Conservation (phyloP, 139 green algal species). For the Deuterostichococcus epilithicus region DNA sequence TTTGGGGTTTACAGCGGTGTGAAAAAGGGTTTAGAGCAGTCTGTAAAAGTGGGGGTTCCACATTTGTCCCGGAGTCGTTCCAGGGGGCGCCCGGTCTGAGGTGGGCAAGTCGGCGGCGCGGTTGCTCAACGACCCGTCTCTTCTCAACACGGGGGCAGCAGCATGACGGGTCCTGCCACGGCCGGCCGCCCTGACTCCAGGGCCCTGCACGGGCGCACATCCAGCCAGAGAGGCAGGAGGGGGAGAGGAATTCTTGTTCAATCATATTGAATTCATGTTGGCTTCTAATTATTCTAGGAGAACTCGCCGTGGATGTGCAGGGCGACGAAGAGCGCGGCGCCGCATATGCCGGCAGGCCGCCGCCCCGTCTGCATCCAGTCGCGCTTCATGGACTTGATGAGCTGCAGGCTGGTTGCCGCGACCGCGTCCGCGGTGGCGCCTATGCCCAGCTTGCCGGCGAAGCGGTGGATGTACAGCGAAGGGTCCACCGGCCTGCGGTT, state of each 20-base stretch:
- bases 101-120: no score
- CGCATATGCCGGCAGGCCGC: slow-evolving; percentile 86
- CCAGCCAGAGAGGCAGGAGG: not conserved
- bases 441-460: slow-evolving; percentile 65
- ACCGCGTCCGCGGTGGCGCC: slow-evolving; percentile 38
- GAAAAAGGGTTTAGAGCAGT: no score
- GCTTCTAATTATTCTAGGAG: not conserved
- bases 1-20: no score
- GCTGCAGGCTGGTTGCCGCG: slow-evolving; percentile 76
- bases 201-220: not conserved
- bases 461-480: slow-evolving; percentile 92
- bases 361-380: slow-evolving; percentile 99
- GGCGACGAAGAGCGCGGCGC: slow-evolving; percentile 92
- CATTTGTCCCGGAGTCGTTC: no score
- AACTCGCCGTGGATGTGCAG: slow-evolving; percentile 80
- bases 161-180: no score
- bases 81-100: no score
- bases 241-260: not conserved
- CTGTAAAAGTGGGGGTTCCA: no score
- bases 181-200: no score
- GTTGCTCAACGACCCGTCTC: no score
- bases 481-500: slow-evolving; percentile 82
- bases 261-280: slow-evolving; percentile 1
- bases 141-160: no score
- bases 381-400: slow-evolving; percentile 96